Evolutionary conservation across 192 early-diverging fungal species (phyloP), one percentile per base, ranked within the genome.

Genomic region (Mortierella claussenii): DNA sequence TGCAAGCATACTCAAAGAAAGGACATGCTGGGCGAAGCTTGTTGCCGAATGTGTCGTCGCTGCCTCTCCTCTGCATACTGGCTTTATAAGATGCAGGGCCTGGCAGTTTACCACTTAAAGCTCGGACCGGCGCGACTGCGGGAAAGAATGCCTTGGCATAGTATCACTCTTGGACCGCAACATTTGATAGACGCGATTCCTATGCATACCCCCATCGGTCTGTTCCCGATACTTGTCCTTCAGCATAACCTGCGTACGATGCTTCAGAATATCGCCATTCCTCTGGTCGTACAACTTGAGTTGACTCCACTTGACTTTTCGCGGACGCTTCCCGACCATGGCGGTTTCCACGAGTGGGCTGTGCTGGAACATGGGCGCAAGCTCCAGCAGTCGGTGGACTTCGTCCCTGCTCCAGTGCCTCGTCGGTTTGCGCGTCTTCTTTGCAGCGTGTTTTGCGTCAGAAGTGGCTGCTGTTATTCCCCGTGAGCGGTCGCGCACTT

Each of bases 221-320:
- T 50, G 11, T 13, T 76, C 55, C 0, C 73, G 56, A 28, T 76
- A 67, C 47, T 76, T 76, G 59, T 76, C 73, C 59, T 76, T 76
- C 18, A 76, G 30, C 58, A 60, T 65, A n/a, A 76, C 64, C 18
- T 76, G 58, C 2, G 31, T 52, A 3, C 73, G 64, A 30, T 67
- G 47, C 24, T 28, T 13, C n/a, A 76, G 23, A 0, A 76, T 36
- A 56, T 76, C 56, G 1, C 73, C 73, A 43, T 76, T 15, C 21
- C 3, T 18, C 30, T 34, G 28, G 37, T 76, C 73, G 20, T 62
- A 67, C 13, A 11, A 21, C 47, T 76, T 66, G 15, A 76, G 53
- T 10, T 50, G 18, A 3, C 64, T 48, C 73, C 73, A 76, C 21
- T 18, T 17, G 1, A 75, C 44, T 1, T 20, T 65, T 6, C 59